Percentiles rank a stretch among this genome's conserved stretches.
Conservation (phyloP, 768 basidiomycete genomes). For the Termitomyces eurrhizus region DNA sequence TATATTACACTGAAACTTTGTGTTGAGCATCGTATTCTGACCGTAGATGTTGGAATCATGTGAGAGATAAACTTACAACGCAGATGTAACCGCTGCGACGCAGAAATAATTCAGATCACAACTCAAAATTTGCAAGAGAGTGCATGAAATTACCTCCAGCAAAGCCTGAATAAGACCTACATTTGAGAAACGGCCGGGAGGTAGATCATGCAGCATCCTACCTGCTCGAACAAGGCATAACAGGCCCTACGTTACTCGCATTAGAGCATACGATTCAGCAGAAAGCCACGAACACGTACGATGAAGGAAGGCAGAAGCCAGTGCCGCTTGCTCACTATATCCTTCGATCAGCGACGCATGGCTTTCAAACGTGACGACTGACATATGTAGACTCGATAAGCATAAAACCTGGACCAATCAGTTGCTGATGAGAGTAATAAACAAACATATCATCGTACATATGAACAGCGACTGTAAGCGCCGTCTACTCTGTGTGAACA, state of each 20-base stretch:
- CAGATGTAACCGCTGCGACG: neutral
- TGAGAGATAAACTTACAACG: slow-evolving; percentile 1
- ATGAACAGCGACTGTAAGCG: slow-evolving; percentile 1
- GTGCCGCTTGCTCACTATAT: neutral
- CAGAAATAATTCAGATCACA: neutral
- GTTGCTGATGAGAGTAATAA: neutral
- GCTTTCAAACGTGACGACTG: neutral
- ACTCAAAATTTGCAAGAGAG: neutral
- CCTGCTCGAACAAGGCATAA: neutral
- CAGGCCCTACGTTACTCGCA: neutral
- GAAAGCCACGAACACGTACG: neutral
- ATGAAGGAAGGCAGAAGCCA: slow-evolving; percentile 1
- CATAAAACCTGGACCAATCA: neutral
- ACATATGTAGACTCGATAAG: slow-evolving; percentile 2
- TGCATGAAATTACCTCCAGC: neutral
- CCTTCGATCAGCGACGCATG: neutral
- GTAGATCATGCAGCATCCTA: neutral
- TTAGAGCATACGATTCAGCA: neutral
- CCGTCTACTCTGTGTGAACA: neutral
- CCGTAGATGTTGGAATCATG: neutral
- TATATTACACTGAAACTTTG: neutral
- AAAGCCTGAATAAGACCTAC: neutral
- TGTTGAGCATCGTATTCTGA: neutral
- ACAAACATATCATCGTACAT: neutral
- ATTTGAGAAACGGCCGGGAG: neutral